Base-by-base conservation (phyloP, 202 grass and related monocot genomes). In the Thinopyrum obtusiflorum region DNA sequence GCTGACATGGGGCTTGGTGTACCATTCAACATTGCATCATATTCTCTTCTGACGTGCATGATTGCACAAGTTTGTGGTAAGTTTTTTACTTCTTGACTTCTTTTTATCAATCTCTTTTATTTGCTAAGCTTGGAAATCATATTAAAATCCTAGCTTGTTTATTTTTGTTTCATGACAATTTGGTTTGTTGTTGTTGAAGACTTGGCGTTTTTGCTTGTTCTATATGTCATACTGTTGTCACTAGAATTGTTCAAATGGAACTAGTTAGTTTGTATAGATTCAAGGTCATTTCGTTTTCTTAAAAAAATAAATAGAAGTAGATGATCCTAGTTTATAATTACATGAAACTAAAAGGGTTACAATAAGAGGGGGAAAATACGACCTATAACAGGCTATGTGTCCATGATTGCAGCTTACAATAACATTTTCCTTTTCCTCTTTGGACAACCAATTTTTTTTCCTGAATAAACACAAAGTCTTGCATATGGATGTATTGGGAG, bases 51-150 rank as follows among this genome's bases (percentile, higher is more conserved):
- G 13, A 98, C 93, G 15, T 98, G 85, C 73, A 95, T 98, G 88
- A 88, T 98, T 51, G 93, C 95, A 29, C 93, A 98, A 92, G 95
- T 98, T 62, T 95, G 96, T 44, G 96, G 96, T 95, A 96, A 24
- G 57, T 44, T 44, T 76, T 57, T 84, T 49, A 79, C 33, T n/a
- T 77, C 33, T 25, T 77, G 36, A 49, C 6, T 14, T 20, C 28
- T 29, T 29, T 29, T 29, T 29, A 29, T 29, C 28, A 29, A 29
- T 29, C 28, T 29, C 28, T 29, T 29, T 29, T 29, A 29, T 29
- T 29, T 29, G 28, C 28, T 29, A 29, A 29, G 28, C 28, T 29
- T 29, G 28, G 28, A 29, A 29, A 29, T 29, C 28, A 29, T 29
- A 29, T 29, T 29, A 29, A 29, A 29, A 29, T 29, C 28, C 28